A percentile compares a stretch with the other conserved stretches of the same genome.
Evolutionary conservation across 257 asterid genomes (phyloP).

Genomic region (Solanum chiquidenum): DNA sequence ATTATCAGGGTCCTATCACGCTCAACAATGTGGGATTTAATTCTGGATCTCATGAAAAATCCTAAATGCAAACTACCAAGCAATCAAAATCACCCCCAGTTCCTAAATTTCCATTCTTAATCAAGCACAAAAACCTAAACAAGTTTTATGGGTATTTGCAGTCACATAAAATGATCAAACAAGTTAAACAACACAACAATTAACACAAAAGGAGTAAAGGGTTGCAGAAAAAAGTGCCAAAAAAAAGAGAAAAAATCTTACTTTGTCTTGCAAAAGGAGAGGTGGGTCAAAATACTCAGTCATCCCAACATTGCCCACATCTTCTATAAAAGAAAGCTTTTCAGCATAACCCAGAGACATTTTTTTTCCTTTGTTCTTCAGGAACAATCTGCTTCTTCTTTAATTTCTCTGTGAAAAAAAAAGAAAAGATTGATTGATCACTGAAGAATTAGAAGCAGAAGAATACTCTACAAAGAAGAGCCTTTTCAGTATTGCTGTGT

Average conservation of each 20-base stretch:
- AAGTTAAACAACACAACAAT: not conserved
- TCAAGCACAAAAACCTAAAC: constrained; percentile 4
- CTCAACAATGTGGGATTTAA: not conserved
- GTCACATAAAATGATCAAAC: constrained; percentile 6
- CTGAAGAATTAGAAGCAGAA: not conserved
- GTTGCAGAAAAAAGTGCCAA: not conserved
- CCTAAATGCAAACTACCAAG: not conserved
- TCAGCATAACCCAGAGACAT: constrained; percentile 97
- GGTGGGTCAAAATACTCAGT: constrained; percentile 67
- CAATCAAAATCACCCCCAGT: not conserved
- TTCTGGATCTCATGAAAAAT: constrained; percentile 28
- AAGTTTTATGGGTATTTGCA: constrained; percentile 8
- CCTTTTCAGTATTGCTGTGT: not conserved
- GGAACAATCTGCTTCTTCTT: not conserved
- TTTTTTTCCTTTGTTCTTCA: not conserved
- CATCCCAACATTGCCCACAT: constrained; percentile 98
- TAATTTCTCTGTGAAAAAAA: not conserved
- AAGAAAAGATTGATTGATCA: not conserved
- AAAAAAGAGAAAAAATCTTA: constrained; percentile 5
- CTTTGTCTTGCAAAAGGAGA: constrained; percentile 65
- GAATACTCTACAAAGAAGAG: not conserved
- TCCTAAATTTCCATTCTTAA: not conserved
- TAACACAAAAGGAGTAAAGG: not conserved
- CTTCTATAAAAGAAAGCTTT: constrained; percentile 81
- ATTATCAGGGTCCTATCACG: not conserved